phyloP scores from a whole-genome alignment of 257 asterid species.

The Capsicum chinense region DNA sequence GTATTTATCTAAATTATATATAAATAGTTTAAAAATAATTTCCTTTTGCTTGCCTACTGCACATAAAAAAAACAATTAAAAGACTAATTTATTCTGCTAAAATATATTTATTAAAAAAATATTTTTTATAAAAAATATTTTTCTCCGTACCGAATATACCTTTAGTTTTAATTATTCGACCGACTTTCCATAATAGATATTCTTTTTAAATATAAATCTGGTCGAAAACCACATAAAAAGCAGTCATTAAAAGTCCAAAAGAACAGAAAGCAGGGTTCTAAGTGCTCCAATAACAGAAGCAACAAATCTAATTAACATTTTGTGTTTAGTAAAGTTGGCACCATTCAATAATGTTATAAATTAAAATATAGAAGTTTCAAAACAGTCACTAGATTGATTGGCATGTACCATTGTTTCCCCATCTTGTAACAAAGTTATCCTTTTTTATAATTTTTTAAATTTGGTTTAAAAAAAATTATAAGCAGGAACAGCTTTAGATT shows the following conservation, averaged over 20 bases:
- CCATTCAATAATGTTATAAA: neutral
- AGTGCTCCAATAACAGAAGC: neutral
- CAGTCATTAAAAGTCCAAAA: neutral
- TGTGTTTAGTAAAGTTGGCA: neutral
- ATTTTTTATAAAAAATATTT: too few relatives aligned
- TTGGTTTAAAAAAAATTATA: too few relatives aligned
- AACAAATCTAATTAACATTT: neutral
- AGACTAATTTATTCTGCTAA: too few relatives aligned
- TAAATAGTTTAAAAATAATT: too few relatives aligned
- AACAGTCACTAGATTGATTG: conserved; percentile 8
- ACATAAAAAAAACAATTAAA: too few relatives aligned
- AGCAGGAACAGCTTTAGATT: too few relatives aligned
- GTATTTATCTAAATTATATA: too few relatives aligned
- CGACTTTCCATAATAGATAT: too few relatives aligned
- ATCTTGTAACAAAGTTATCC: neutral
- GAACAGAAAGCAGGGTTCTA: neutral
- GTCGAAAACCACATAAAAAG: conserved; percentile 1
- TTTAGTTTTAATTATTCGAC: too few relatives aligned
- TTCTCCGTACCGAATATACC: too few relatives aligned
- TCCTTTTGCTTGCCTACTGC: too few relatives aligned
- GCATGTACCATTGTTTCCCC: conserved; percentile 24
- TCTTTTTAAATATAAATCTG: neutral
- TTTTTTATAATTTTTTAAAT: neutral
- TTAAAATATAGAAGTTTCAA: neutral
- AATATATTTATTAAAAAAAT: too few relatives aligned